Evolutionary conservation across 768 basidiomycete species (phyloP).

Genomic region (Termitomyces sp.): DNA sequence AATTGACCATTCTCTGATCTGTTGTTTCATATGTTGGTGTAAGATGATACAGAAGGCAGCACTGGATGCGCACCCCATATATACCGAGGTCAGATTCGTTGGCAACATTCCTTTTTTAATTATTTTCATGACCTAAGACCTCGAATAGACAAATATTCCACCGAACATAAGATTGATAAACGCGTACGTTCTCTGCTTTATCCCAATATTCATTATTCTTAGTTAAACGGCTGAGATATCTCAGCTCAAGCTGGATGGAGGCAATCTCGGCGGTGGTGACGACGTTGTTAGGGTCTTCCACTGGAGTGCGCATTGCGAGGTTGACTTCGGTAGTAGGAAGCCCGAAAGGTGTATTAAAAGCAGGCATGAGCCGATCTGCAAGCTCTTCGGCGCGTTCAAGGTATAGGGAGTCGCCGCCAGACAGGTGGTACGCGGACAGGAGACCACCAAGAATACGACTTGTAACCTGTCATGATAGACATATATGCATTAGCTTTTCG

Average conservation of each 20-base stretch:
- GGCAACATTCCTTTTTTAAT: constrained; percentile 56
- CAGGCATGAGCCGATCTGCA: constrained; percentile 76
- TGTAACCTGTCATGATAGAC: constrained; percentile 56
- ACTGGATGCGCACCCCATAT: constrained; percentile 52
- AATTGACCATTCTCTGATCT: constrained; percentile 41
- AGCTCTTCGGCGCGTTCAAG: constrained; percentile 78
- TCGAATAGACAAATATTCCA: background rate
- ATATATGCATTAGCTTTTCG: background rate
- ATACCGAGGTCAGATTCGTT: constrained; percentile 79
- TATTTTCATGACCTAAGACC: constrained; percentile 51
- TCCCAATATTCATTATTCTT: constrained; percentile 82
- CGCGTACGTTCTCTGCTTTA: constrained; percentile 62
- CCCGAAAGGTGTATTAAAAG: constrained; percentile 78
- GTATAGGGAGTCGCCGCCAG: constrained; percentile 62
- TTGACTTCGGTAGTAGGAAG: constrained; percentile 78
- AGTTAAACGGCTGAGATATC: constrained; percentile 75
- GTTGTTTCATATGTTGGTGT: background rate
- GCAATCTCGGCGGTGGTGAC: constrained; percentile 83
- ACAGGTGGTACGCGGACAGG: constrained; percentile 82
- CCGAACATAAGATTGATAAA: background rate
- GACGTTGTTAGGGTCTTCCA: constrained; percentile 56
- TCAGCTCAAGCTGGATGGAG: constrained; percentile 86
- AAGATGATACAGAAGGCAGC: background rate
- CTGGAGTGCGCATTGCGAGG: constrained; percentile 53
- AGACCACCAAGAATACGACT: constrained; percentile 91